Base-by-base conservation (phyloP, 495 filamentous ascomycete genomes). In the Articulospora tetracladia region DNA sequence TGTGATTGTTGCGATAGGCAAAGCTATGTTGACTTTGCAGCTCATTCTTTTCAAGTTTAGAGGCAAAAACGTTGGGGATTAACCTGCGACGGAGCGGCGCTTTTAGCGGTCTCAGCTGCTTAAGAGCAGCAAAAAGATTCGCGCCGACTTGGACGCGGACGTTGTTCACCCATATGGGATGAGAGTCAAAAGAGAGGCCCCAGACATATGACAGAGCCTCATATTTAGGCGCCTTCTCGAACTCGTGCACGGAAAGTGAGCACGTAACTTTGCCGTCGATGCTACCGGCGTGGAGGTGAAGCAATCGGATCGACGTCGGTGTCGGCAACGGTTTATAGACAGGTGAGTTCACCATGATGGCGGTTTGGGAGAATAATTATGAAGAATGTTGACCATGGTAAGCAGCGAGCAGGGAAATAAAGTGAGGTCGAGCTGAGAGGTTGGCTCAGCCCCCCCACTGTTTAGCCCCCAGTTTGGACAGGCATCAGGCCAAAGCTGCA, bases 161-260 rank as follows among this genome's bases (percentile, higher is more conserved):
- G 8, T n/a, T 17, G n/a, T 44, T 44, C 39, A 44, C 39, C 39
- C 39, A 44, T 15, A 44, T 44, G 8, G 39, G 8, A 44, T 44
- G 39, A 44, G 39, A 44, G 8, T 19, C 39, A n/a, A 44, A 12
- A 44, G 7, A 3, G 3, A 19, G n/a, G 15, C 50, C 50, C 50
- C 50, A 53, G 12, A 53, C 50, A 53, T 53, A 53, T 17, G 50
- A 53, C 17, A 53, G 25, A 8, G 50, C 50, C 22, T 53, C 50
- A 53, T 53, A 53, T 28, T 15, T 15, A 19, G 50, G 50, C n/a
- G 50, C 50, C 17, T 30, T 30, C 2, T 53, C 25, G 25, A 53
- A 30, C 50, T 44, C 39, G 17, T 44, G 39, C 17, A 44, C 17
- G 39, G 8, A 12, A 17, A 44, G 39, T 8, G 39, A 8, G 39